phyloP scores from a whole-genome alignment of 345 rosid genomes.

The Brassica incana region DNA sequence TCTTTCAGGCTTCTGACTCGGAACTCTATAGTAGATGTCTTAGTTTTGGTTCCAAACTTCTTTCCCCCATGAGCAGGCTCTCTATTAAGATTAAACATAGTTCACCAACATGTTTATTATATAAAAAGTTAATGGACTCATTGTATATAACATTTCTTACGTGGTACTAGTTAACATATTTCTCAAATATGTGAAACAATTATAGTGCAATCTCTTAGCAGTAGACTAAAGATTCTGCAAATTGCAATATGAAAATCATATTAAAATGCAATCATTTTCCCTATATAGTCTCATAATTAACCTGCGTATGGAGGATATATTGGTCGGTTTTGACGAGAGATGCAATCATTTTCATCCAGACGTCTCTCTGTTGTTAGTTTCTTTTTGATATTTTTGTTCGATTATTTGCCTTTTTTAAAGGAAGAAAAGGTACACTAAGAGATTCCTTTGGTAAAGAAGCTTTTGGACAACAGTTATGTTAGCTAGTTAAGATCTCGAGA shows the following conservation, averaged over 20 bases:
- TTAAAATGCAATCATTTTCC: neutral
- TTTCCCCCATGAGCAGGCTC: neutral
- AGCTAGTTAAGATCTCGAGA: too few species aligned
- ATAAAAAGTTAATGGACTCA: neutral
- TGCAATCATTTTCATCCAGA: constrained; percentile 13
- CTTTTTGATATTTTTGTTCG: neutral
- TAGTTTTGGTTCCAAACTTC: neutral
- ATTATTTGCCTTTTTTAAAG: neutral
- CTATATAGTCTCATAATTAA: constrained; percentile 12
- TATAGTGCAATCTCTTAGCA: neutral
- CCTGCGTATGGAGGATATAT: neutral
- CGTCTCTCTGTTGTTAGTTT: neutral
- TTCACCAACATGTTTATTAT: neutral
- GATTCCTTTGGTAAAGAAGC: neutral
- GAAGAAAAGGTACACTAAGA: neutral
- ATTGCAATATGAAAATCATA: neutral
- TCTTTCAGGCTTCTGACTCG: neutral
- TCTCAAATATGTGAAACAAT: neutral
- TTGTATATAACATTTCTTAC: neutral
- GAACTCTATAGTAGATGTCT: neutral
- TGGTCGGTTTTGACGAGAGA: neutral
- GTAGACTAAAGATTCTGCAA: neutral
- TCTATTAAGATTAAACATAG: neutral
- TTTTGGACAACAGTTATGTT: too few species aligned
- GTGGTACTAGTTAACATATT: neutral